Base-by-base conservation (phyloP, 2,329 filamentous ascomycete genomes). In the Madurella fahalii region DNA sequence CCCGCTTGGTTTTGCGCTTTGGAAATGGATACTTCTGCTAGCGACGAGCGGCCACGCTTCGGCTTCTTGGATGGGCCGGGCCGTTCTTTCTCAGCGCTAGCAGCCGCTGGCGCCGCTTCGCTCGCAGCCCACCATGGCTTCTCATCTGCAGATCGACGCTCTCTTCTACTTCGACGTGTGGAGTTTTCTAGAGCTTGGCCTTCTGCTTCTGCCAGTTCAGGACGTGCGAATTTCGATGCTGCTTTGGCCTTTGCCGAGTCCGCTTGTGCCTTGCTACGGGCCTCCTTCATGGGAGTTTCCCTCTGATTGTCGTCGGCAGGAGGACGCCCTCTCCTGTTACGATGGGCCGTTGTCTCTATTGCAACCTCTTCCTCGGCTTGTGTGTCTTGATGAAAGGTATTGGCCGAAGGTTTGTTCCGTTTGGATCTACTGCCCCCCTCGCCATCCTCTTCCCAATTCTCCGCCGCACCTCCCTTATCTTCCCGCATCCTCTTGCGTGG, bases 21-120 rank as follows among this genome's bases (percentile, higher is more conserved):
- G 2, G 56, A 57, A 18, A 60, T 43, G n/a, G 63, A 47, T 1
- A 65, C 42, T 20, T 64, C 58, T 30, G 54, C 50, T 1, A 65
- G 42, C 40, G 65, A 65, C 16, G 61, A 59, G 4, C 65, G 64
- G n/a, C 61, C 62, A 9, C 62, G 63, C 40, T 62, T 65, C 32
- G 18, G 40, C n/a, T 56, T 58, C 34, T 31, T 34, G 32, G 49
- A 18, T 9, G 31, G 50, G 1, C 4, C 32, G 16, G 30, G 12
- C 8, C 3, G 13, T 12, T 32, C 16, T 40, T 50, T 37, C 8
- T 50, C 13, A 47, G 44, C 17, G 13, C 31, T 30, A 15, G 50
- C 34, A 16, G 41, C 18, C 7, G 32, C 9, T 2, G 52, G 40
- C 9, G 54, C 46, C 2, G 30, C 31, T 18, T 51, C 16, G n/a